Base-by-base conservation (phyloP, 2,329 filamentous ascomycete species). In the Exophiala phaeomuriformis region DNA sequence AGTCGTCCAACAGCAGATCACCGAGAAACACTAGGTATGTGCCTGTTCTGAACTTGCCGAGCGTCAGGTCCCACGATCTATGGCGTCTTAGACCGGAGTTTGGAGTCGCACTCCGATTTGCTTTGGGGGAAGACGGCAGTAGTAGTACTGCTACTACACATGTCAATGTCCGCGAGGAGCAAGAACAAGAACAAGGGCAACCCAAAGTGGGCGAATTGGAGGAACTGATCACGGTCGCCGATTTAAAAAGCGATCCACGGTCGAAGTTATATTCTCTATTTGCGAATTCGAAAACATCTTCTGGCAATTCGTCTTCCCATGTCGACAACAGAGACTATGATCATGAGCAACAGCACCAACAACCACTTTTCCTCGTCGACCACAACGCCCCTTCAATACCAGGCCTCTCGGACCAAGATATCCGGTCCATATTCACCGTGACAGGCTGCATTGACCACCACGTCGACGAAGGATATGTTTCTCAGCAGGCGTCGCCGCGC, bases 401-500 rank as follows among this genome's bases (percentile, higher is more conserved):
- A 5, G 58, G 57, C 6, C 33, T 61, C 5, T 49, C 52, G 1
- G 45, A 52, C 10, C 42, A 57, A n/a, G 41, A 63, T 76, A 76
- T 77, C 44, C 61, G 67, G 3, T 62, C 67, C 2, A 60, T 63
- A 1, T 67, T 72, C 48, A 68, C 69, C 10, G 73, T 82, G 2
- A 63, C 71, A 2, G 80, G 77, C 3, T 77, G 77, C 43, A 78
- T 85, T 51, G 81, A 85, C 63, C 81, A 85, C 63, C 82, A 84
- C 60, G 74, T 77, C 3, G 80, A 84, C 51, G 81, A 85, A 62
- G 56, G 68, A 9, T 75, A 72, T 51, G 71, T 83, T 2, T 71
- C 77, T 0, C 36, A 64, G 7, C 64, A 71, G 2, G 65, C 66
- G 2, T 70, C 77, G 36, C 79, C 78, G 5, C 69, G 76, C 29